Percentiles rank a stretch among this genome's conserved stretches.
phyloP scores from a whole-genome alignment of 371 early-diverging fungal genomes.

The Mucor velutinosus region DNA sequence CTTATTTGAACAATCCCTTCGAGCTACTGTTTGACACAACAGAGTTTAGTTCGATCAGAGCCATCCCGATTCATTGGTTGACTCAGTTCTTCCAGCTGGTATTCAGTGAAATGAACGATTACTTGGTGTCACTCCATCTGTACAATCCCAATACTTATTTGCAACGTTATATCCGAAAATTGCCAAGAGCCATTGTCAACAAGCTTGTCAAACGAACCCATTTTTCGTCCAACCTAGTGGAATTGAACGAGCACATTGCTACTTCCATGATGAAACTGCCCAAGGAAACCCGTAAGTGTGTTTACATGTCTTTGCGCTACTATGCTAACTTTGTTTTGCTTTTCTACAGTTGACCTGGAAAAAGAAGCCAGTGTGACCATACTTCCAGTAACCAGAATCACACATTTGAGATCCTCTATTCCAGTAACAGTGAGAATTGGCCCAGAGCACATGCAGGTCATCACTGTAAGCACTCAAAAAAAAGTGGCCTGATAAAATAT shows the following conservation, averaged over 20 bases:
- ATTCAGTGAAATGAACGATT: slow-evolving; percentile 62
- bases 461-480: slow-evolving; percentile 43
- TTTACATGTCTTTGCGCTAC: no score
- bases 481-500: slow-evolving; percentile 7
- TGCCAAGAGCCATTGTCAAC: slow-evolving; percentile 58
- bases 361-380: slow-evolving; percentile 65
- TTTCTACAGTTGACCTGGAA: slow-evolving; percentile 59
- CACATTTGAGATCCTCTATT: slow-evolving; percentile 57
- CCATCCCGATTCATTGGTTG: slow-evolving; percentile 77
- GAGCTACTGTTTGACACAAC: slow-evolving; percentile 85
- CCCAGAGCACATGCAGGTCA: slow-evolving; percentile 82
- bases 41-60: slow-evolving; percentile 73
- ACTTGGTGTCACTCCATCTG: slow-evolving; percentile 59
- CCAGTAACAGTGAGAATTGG: slow-evolving; percentile 84
- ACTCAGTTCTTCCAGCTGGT: slow-evolving; percentile 75
- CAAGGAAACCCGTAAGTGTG: slow-evolving; percentile 59
- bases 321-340: not conserved
- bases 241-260: slow-evolving; percentile 71
- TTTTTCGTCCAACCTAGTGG: slow-evolving; percentile 64
- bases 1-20: slow-evolving; percentile 62
- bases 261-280: slow-evolving; percentile 76
- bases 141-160: slow-evolving; percentile 80
- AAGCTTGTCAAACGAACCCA: slow-evolving; percentile 63
- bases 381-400: slow-evolving; percentile 64
- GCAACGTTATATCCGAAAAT: slow-evolving; percentile 63